Conservation (phyloP, 2,329 filamentous ascomycete genomes). For the Colletotrichum salicis region DNA sequence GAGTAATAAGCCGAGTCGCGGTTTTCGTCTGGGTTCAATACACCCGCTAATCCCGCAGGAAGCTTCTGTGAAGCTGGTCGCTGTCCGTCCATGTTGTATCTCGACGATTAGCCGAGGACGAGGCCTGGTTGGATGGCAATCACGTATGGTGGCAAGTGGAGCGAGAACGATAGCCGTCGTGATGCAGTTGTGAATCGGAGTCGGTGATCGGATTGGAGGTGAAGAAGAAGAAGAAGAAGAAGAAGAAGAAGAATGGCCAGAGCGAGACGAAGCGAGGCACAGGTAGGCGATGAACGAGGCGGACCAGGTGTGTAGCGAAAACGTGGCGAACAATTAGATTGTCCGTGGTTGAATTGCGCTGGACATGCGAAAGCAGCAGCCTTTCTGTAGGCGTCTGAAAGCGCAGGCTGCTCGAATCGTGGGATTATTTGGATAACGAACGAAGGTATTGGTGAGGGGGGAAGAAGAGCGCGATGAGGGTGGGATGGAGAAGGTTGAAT, state of each 20-base stretch:
- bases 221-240: not conserved
- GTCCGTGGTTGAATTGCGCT: conserved; percentile 10
- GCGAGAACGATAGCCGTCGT: not conserved
- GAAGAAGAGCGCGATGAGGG: not conserved
- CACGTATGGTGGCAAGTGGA: not conserved
- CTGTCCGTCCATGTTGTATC: conserved; percentile 25
- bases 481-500: conserved; percentile 1
- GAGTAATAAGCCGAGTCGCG: conserved; percentile 57
- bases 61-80: conserved; percentile 53
- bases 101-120: not conserved
- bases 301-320: not conserved
- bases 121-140: not conserved
- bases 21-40: conserved; percentile 62
- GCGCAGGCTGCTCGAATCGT: conserved; percentile 1
- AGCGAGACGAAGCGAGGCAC: not conserved
- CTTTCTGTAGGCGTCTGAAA: conserved; percentile 13
- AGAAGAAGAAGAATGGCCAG: not conserved
- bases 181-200: not conserved
- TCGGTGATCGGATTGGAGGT: not conserved
- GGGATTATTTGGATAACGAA: conserved; percentile 6
- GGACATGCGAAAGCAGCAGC: conserved; percentile 25
- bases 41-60: conserved; percentile 60
- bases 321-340: conserved; percentile 22
- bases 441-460: not conserved
- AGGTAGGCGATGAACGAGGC: not conserved